Percentiles rank a stretch among this genome's conserved stretches.
Evolutionary conservation across 2,329 filamentous ascomycete genomes (phyloP).

Genomic region (Fusarium sarcochroum): DNA sequence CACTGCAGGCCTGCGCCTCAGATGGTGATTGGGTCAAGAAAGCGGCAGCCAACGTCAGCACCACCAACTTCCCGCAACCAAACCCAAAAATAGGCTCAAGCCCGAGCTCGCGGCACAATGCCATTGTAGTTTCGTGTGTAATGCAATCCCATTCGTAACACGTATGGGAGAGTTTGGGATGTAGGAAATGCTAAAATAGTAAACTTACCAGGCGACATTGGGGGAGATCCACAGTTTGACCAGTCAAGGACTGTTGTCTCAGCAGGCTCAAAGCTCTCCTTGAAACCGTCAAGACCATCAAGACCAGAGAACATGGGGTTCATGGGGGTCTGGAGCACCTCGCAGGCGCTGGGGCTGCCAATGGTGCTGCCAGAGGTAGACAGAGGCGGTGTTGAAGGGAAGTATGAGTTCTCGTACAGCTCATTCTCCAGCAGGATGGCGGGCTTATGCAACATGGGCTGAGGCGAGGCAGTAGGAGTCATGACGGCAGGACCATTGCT

Average conservation of each 20-base stretch:
- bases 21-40: slow-evolving; percentile 28
- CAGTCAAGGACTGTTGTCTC: slow-evolving; percentile 85
- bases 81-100: slow-evolving; percentile 42
- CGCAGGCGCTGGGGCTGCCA: slow-evolving; percentile 86
- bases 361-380: slow-evolving; percentile 87
- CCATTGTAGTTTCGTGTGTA: slow-evolving; percentile 19
- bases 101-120: slow-evolving; percentile 31
- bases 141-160: slow-evolving; percentile 8
- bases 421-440: slow-evolving; percentile 85
- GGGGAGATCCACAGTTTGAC: slow-evolving; percentile 83
- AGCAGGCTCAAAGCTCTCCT: slow-evolving; percentile 79
- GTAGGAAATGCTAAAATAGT: slow-evolving; percentile 5
- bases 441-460: slow-evolving; percentile 81
- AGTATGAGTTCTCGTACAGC: slow-evolving; percentile 77
- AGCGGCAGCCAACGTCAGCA: slow-evolving; percentile 39
- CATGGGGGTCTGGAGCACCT: slow-evolving; percentile 85
- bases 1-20: slow-evolving; percentile 40
- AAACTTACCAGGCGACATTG: slow-evolving; percentile 89
- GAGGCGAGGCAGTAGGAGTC: slow-evolving; percentile 83
- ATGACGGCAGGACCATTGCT: slow-evolving; percentile 72
- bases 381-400: slow-evolving; percentile 88
- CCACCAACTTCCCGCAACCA: slow-evolving; percentile 24
- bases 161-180: slow-evolving; percentile 10
- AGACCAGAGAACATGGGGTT: slow-evolving; percentile 83
- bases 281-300: slow-evolving; percentile 74